These are phyloP conservation scores for Penicillium sclerotiorum DNA, from an alignment of 2,329 filamentous ascomycete species.

Conservation along the genomic window DNA sequence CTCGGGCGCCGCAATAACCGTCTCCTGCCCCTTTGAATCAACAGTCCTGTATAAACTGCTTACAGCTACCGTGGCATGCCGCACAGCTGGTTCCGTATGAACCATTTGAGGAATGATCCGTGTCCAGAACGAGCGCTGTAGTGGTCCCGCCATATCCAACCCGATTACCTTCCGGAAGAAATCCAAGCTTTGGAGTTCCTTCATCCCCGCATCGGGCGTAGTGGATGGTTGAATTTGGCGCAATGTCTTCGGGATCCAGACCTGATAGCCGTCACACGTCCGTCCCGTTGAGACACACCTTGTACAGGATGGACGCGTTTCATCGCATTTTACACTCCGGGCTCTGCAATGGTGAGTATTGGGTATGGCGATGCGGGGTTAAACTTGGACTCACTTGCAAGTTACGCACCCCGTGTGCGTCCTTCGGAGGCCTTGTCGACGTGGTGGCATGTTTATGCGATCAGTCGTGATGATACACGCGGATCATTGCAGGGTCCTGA, in stretches of 20 bases:
- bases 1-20: no score
- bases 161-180: neutral
- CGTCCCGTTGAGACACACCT: slow-evolving; percentile 10
- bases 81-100: slow-evolving; percentile 4
- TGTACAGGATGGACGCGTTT: slow-evolving; percentile 6
- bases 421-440: no score
- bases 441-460: no score
- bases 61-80: neutral
- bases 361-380: no score
- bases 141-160: neutral
- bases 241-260: neutral
- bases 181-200: slow-evolving; percentile 2
- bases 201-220: neutral
- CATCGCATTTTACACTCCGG: slow-evolving; percentile 10
- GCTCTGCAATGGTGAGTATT: no score
- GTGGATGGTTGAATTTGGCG: slow-evolving; percentile 1
- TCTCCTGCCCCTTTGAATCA: no score
- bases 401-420: no score
- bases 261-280: slow-evolving; percentile 10
- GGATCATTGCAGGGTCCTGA: no score
- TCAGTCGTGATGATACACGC: no score
- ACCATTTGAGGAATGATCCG: slow-evolving; percentile 2
- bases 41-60: no score
- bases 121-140: slow-evolving; percentile 8
- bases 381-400: no score